Evolutionary conservation across 352 stramenopile genomes (phyloP).

Genomic region (Pilasporangium apinafurcum): DNA sequence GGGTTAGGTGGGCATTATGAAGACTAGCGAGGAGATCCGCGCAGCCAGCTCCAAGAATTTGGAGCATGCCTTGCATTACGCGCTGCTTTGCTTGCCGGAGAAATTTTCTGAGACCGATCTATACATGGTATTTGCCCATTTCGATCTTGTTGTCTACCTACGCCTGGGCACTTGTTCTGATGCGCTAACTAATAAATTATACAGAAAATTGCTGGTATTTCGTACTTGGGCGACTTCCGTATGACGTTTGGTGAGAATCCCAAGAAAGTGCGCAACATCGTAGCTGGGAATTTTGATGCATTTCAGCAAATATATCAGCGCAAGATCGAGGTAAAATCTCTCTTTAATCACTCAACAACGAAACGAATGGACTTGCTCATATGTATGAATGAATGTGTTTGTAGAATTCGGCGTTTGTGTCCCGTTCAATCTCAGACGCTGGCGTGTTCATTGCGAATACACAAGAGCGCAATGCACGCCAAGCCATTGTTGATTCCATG

Average conservation of each 20-base stretch:
- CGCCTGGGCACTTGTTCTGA: too few relatives aligned
- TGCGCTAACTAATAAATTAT: neutral
- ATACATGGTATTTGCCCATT: conserved; percentile 76
- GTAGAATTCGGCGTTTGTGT: conserved; percentile 63
- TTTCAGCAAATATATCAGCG: conserved; percentile 72
- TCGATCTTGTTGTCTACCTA: too few relatives aligned
- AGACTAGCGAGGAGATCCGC: conserved; percentile 36
- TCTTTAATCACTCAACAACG: neutral
- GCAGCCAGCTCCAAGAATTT: conserved; percentile 53
- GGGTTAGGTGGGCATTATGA: conserved; percentile 59
- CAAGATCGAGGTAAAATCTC: conserved; percentile 54
- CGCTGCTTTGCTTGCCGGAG: conserved; percentile 63
- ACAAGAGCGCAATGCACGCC: conserved; percentile 18
- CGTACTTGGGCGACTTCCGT: conserved; percentile 85
- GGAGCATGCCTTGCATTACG: conserved; percentile 68
- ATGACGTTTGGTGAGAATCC: conserved; percentile 90
- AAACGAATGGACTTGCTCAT: too few relatives aligned
- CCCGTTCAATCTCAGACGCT: conserved; percentile 32
- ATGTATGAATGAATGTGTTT: neutral
- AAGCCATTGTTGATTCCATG: conserved; percentile 41
- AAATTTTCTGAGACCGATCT: conserved; percentile 80
- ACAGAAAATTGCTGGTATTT: conserved; percentile 86
- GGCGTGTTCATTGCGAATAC: conserved; percentile 48
- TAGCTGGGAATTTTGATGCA: conserved; percentile 71
- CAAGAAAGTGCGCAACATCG: conserved; percentile 89